phyloP scores from a whole-genome alignment of 176 grass and related monocot species.

The Oryza coarctata region DNA sequence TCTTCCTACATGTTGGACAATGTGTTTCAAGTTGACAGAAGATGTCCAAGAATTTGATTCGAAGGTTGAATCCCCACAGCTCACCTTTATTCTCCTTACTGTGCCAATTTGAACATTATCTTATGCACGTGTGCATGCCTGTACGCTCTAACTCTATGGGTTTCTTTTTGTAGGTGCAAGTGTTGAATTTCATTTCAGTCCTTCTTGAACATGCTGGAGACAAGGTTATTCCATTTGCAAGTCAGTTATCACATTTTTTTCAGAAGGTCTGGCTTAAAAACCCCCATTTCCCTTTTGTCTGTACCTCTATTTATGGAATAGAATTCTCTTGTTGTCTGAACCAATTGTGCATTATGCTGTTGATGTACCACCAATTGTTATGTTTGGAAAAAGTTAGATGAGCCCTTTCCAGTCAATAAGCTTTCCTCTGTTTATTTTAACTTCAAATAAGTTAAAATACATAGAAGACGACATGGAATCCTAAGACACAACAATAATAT shows the following conservation, averaged over 20 bases:
- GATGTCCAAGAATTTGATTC: conserved; percentile 99
- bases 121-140: background rate
- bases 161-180: conserved; percentile 73
- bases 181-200: conserved; percentile 96
- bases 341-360: background rate
- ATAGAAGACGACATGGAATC: too few relatives aligned
- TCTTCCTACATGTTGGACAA: conserved; percentile 93
- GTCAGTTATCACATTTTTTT: conserved; percentile 83
- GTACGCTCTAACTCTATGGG: background rate
- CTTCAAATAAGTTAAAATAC: too few relatives aligned
- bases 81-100: conserved; percentile 34
- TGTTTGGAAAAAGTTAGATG: background rate
- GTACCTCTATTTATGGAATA: conserved; percentile 20
- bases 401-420: background rate
- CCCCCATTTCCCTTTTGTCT: conserved; percentile 12
- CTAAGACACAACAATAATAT: too few relatives aligned
- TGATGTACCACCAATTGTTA: conserved; percentile 20
- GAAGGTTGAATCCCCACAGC: conserved; percentile 56
- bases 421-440: conserved; percentile 27
- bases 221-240: conserved; percentile 86
- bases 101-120: conserved; percentile 13
- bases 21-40: conserved; percentile 94
- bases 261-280: conserved; percentile 63
- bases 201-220: conserved; percentile 94
- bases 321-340: background rate